Base-by-base conservation (phyloP, 139 green algal species). In the Haematococcus lacustris region DNA sequence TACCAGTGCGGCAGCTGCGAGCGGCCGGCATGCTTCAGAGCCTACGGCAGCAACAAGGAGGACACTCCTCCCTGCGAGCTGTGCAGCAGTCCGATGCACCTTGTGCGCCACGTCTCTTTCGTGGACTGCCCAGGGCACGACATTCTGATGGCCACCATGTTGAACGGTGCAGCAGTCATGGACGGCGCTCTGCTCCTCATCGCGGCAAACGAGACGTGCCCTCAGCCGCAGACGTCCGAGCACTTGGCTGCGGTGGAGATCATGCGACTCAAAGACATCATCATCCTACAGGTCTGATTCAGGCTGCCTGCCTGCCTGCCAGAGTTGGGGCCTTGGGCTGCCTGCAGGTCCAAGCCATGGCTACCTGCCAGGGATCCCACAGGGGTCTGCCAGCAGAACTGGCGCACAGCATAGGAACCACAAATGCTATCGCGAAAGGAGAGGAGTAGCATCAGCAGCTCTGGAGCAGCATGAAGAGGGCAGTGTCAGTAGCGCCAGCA, bases 131-230 rank as follows among this genome's bases (percentile, higher is more conserved):
- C 96, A 37, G 71, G 71, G 32, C 96, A 99, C 88, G 96, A 99
- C 85, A 99, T 99, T 92, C 93, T 99, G 59, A 99, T 99, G 96
- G 96, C 96, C 17, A 99, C 96, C 75, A 99, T 99, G 96, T 90
- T 99, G 30, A 99, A 99, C 86, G 96, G 96, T 33, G 96, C 96
- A 9, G 96, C 96, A 3, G 97, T 99, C 62, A 99, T 99, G 96
- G 96, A 99, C 70, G 96, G 96, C 61, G 96, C 96, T 17, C 82
- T 99, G 75, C 91, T 99, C 62, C 89, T 99, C 3, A 96, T 99
- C 39, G 96, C 96, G 13, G 95, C 93, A 64, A 99, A 99, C 77
- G 96, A 99, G 85, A 89, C 87, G 1, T 99, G 96, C 86, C 96
- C 96, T 39, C 96, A 99, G 86, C 96, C 96, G 34, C 94, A 98